Evolutionary conservation across 2,329 filamentous ascomycete genomes (phyloP).

Genomic region (Trichoderma simmonsii): DNA sequence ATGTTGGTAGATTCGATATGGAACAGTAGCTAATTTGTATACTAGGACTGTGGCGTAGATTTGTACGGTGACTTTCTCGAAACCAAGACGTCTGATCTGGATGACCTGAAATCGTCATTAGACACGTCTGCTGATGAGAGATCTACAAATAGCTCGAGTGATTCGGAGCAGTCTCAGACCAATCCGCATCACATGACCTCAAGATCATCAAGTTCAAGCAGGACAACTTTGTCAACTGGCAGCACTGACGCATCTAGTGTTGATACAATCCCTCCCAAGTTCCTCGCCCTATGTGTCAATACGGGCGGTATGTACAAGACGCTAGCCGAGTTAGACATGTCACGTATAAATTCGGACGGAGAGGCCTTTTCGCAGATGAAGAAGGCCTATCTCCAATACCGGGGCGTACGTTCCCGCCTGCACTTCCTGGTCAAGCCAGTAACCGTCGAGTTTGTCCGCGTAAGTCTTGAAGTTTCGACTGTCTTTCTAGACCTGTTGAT

Average conservation of each 20-base stretch:
- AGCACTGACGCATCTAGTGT: not conserved
- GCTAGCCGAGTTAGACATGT: not conserved
- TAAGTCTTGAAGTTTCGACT: not conserved
- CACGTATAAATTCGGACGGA: not conserved
- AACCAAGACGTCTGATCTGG: not conserved
- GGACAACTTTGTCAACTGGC: not conserved
- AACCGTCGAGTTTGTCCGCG: not conserved
- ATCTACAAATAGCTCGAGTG: not conserved
- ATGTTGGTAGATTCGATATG: too few relatives aligned
- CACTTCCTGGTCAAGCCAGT: not conserved
- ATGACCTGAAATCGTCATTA: not conserved
- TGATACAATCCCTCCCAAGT: not conserved
- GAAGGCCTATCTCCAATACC: not conserved
- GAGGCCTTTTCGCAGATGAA: not conserved
- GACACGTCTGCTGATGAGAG: not conserved
- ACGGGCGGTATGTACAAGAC: not conserved
- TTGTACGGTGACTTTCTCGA: not conserved
- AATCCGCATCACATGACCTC: not conserved
- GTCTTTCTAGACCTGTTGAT: too few relatives aligned
- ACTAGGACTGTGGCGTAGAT: not conserved
- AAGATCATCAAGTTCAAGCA: not conserved
- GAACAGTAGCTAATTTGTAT: too few relatives aligned
- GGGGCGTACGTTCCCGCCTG: not conserved
- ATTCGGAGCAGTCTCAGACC: not conserved
- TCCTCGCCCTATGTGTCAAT: not conserved